These are phyloP conservation scores for Barnettozyma wickerhamii DNA, from an alignment of 805 yeast species.

Conservation along the genomic window DNA sequence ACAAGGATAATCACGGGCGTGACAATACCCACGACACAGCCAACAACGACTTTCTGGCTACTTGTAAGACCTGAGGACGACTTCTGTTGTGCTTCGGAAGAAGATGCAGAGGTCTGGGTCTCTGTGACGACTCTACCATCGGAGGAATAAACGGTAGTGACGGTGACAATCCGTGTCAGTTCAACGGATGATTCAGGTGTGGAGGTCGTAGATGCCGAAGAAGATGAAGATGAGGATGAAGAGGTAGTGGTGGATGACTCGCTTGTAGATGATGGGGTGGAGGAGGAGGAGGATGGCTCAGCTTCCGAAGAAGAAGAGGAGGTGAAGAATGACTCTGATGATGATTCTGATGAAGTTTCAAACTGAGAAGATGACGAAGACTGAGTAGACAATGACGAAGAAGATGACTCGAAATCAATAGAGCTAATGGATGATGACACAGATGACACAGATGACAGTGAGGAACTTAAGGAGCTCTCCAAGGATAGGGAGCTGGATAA, in stretches of 20 bases:
- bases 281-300: slow-evolving; percentile 8
- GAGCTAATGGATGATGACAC: neutral
- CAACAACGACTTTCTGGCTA: slow-evolving; percentile 53
- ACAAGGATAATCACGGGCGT: slow-evolving; percentile 44
- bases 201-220: slow-evolving; percentile 21
- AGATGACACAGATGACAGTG: too few species aligned
- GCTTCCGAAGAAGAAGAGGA: slow-evolving; percentile 11
- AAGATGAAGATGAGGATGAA: slow-evolving; percentile 11
- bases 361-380: slow-evolving; percentile 9
- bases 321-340: slow-evolving; percentile 8
- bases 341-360: slow-evolving; percentile 7
- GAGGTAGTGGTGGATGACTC: slow-evolving; percentile 8
- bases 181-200: slow-evolving; percentile 13
- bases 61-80: slow-evolving; percentile 39
- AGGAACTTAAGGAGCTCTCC: too few species aligned
- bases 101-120: slow-evolving; percentile 25
- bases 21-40: slow-evolving; percentile 70
- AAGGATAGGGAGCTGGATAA: too few species aligned
- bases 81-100: slow-evolving; percentile 9
- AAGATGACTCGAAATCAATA: slow-evolving; percentile 1
- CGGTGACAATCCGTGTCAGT: slow-evolving; percentile 22
- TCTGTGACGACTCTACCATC: slow-evolving; percentile 27
- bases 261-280: slow-evolving; percentile 9
- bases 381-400: slow-evolving; percentile 4
- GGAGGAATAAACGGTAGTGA: slow-evolving; percentile 30